Conservation (phyloP, 179 eudicot genomes). For the Silene vulgaris region DNA sequence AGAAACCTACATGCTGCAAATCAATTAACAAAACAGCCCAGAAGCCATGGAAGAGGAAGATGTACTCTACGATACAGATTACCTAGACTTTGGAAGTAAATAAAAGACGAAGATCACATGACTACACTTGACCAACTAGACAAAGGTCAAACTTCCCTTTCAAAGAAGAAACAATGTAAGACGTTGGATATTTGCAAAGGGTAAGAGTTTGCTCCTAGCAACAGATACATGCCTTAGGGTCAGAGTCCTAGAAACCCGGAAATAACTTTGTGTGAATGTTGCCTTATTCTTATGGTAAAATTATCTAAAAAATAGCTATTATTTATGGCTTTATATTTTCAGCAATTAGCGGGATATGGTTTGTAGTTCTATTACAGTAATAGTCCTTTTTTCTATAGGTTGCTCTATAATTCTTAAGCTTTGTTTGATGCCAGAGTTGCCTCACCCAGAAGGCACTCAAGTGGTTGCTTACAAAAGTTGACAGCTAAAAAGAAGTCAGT, state of each 20-base stretch:
- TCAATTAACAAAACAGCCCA: neutral
- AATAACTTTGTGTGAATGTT: too few species aligned
- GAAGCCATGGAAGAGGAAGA: neutral
- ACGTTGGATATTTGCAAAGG: neutral
- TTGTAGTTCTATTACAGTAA: too few species aligned
- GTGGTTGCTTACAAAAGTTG: neutral
- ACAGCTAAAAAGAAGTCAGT: neutral
- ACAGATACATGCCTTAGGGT: too few species aligned
- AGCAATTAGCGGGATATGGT: too few species aligned
- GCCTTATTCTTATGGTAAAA: too few species aligned
- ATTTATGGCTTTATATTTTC: too few species aligned
- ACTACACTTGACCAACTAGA: neutral
- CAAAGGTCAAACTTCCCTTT: neutral
- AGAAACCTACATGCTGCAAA: neutral
- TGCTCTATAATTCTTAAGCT: neutral
- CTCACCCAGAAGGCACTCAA: neutral
- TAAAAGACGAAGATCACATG: neutral
- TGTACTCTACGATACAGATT: neutral
- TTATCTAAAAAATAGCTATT: too few species aligned
- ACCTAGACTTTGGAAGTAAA: neutral
- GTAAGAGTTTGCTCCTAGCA: too few species aligned
- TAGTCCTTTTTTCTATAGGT: too few species aligned
- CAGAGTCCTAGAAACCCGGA: too few species aligned
- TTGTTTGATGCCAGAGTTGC: neutral
- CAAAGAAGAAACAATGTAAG: neutral